Percentiles rank a stretch among this genome's conserved stretches.
phyloP scores from a whole-genome alignment of 176 grass and related monocot genomes.

The Oryza glaberrima region DNA sequence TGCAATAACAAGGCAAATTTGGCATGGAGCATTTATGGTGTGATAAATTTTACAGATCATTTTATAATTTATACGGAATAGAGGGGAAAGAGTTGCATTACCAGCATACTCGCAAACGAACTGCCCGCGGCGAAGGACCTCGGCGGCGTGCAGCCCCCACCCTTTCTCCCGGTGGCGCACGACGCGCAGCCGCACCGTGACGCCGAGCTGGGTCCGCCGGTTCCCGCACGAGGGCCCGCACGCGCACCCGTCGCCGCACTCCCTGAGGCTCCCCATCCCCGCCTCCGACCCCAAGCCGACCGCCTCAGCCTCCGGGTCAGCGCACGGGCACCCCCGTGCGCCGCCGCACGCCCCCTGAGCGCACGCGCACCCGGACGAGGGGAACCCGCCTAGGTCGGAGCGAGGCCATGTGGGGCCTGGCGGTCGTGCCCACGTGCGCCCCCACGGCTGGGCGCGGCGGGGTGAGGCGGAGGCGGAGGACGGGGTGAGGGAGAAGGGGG shows the following conservation, averaged over 20 bases:
- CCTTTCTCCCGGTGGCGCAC: conserved; percentile 65
- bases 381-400: conserved; percentile 33
- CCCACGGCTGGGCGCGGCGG: conserved; percentile 51
- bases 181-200: conserved; percentile 55
- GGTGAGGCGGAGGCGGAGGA: conserved; percentile 15
- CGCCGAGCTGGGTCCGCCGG: conserved; percentile 61
- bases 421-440: conserved; percentile 19
- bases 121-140: conserved; percentile 41
- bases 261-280: conserved; percentile 55
- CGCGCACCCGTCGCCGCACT: conserved; percentile 61
- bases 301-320: conserved; percentile 34
- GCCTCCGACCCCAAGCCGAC: not conserved
- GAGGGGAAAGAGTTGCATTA: conserved; percentile 19
- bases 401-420: conserved; percentile 38
- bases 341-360: conserved; percentile 29
- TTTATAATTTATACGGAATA: not conserved
- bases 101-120: conserved; percentile 91
- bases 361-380: conserved; percentile 38
- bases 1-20: not conserved
- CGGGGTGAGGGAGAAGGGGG: conserved; percentile 48
- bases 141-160: conserved; percentile 72
- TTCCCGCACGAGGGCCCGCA: conserved; percentile 61
- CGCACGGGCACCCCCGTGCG: conserved; percentile 46
- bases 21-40: not conserved
- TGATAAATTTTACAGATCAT: not conserved